These are phyloP conservation scores for Monilinia fructicola DNA, from an alignment of 2,329 filamentous ascomycete species.

Conservation along the genomic window DNA sequence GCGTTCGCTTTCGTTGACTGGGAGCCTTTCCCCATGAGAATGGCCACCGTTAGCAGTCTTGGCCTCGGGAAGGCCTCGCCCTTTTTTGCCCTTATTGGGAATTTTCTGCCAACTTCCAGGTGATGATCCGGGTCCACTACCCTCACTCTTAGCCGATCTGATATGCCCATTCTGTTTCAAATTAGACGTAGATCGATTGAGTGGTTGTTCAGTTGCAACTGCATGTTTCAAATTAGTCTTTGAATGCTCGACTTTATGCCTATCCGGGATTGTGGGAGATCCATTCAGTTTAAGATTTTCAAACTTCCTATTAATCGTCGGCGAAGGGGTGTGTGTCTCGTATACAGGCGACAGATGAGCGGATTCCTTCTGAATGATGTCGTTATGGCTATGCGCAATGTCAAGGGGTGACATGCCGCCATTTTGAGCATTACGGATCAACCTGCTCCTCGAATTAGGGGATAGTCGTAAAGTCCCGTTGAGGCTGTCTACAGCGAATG, in stretches of 20 bases:
- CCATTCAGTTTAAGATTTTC: conserved; percentile 42
- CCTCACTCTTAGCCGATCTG: conserved; percentile 56
- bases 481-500: conserved; percentile 27
- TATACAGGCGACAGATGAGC: conserved; percentile 69
- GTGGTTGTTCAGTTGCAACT: conserved; percentile 43
- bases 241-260: conserved; percentile 28
- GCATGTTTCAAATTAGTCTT: conserved; percentile 30
- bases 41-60: conserved; percentile 49
- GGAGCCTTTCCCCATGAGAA: conserved; percentile 53
- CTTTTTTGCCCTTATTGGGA: conserved; percentile 50
- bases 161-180: conserved; percentile 54
- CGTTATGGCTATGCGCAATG: conserved; percentile 34
- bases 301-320: conserved; percentile 57
- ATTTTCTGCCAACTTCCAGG: conserved; percentile 58
- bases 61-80: conserved; percentile 46
- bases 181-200: conserved; percentile 28
- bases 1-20: conserved; percentile 59
- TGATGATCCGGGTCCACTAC: conserved; percentile 38
- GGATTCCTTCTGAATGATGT: conserved; percentile 35
- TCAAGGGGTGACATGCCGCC: conserved; percentile 39
- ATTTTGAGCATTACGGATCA: conserved; percentile 34
- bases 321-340: conserved; percentile 70
- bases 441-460: conserved; percentile 34
- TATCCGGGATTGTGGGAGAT: conserved; percentile 21
- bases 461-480: conserved; percentile 34